These are phyloP conservation scores for Anisodus tanguticus DNA, from an alignment of 257 asterid genomes.

Conservation along the genomic window DNA sequence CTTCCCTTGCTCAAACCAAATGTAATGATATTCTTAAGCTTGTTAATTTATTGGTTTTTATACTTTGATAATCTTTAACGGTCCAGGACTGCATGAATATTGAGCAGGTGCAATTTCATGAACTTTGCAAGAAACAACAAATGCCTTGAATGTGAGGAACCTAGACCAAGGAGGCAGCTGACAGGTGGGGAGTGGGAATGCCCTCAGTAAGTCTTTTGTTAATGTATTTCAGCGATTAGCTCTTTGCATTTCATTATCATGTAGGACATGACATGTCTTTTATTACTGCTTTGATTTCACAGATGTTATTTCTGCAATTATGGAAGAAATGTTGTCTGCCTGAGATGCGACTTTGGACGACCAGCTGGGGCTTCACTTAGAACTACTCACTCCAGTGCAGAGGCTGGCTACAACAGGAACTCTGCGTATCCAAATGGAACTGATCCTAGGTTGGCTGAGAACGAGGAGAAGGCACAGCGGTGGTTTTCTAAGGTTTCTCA, in stretches of 20 bases:
- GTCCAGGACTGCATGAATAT: slow-evolving; percentile 21
- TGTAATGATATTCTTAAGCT: background rate
- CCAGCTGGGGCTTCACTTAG: slow-evolving; percentile 56
- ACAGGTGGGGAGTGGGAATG: slow-evolving; percentile 97
- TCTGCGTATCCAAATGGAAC: slow-evolving; percentile 31
- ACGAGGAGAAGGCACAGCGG: slow-evolving; percentile 45
- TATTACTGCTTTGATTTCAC: slow-evolving; percentile 14
- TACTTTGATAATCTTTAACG: background rate
- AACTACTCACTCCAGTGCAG: slow-evolving; percentile 40
- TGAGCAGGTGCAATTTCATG: slow-evolving; percentile 89
- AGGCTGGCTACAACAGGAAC: slow-evolving; percentile 37
- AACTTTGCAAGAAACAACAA: slow-evolving; percentile 85
- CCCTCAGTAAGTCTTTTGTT: slow-evolving; percentile 60
- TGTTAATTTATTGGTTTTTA: slow-evolving; percentile 15
- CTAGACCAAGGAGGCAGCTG: slow-evolving; percentile 71
- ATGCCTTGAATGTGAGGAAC: slow-evolving; percentile 94
- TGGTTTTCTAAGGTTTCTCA: slow-evolving; percentile 47
- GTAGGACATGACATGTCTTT: background rate
- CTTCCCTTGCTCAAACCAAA: background rate
- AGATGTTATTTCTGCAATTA: slow-evolving; percentile 85
- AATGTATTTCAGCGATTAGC: slow-evolving; percentile 24
- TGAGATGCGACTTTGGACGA: slow-evolving; percentile 75
- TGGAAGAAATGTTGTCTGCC: slow-evolving; percentile 76
- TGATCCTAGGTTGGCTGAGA: slow-evolving; percentile 40
- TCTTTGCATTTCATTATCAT: background rate